Evolutionary conservation across 2,329 filamentous ascomycete species (phyloP).

Genomic region (Ophiostoma sp.): DNA sequence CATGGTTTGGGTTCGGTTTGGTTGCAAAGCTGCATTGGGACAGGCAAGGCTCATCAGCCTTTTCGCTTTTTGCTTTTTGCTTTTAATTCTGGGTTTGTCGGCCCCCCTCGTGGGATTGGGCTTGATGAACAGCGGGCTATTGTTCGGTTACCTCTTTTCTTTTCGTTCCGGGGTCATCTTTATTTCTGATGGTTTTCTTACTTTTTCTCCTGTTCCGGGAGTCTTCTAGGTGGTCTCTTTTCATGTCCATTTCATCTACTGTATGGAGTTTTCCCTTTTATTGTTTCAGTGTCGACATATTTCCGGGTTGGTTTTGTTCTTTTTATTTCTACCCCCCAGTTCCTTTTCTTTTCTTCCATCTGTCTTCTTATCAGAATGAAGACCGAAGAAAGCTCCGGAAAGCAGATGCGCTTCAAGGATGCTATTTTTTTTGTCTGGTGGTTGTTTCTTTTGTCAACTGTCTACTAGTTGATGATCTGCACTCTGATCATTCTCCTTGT

Average conservation of each 20-base stretch:
- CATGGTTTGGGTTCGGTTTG: constrained; percentile 11
- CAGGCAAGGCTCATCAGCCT: constrained; percentile 12
- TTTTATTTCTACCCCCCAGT: not conserved
- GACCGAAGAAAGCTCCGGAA: not conserved
- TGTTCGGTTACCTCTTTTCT: not conserved
- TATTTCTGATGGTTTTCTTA: constrained; percentile 7
- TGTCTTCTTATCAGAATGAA: not conserved
- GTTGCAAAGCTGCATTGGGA: constrained; percentile 21
- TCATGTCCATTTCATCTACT: not conserved
- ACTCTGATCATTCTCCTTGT: not conserved
- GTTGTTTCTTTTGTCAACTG: not conserved
- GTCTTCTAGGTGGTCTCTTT: constrained; percentile 1
- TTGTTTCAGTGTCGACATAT: not conserved
- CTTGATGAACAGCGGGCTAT: too few relatives aligned
- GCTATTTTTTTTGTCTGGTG: not conserved
- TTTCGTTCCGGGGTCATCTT: not conserved
- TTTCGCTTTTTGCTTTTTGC: not conserved
- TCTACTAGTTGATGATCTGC: not conserved
- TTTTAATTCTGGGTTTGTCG: too few relatives aligned
- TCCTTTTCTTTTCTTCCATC: not conserved
- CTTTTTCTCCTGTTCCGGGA: constrained; percentile 3
- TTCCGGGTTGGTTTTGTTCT: constrained; percentile 1
- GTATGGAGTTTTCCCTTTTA: constrained; percentile 12
- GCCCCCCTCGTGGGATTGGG: too few relatives aligned
- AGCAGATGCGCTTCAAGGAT: not conserved